A percentile compares a stretch with the other conserved stretches of the same genome.
These are phyloP conservation scores for Brassica rapa DNA, from an alignment of 345 rosid genomes.

Conservation along the genomic window DNA sequence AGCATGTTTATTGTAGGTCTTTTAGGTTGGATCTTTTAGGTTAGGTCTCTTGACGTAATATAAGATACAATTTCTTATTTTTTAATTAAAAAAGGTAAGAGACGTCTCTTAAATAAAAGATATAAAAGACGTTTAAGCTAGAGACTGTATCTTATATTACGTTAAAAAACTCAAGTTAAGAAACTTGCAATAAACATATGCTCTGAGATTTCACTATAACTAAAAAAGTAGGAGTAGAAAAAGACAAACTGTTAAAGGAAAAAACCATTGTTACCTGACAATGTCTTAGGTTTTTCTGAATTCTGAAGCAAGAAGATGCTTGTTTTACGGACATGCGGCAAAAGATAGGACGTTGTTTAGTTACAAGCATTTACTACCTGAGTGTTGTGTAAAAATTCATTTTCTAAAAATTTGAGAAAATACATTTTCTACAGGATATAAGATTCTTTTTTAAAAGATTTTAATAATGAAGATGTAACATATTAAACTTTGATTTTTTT, in stretches of 20 bases:
- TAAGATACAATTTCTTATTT: too few relatives aligned
- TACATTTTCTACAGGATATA: background rate
- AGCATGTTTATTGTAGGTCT: too few relatives aligned
- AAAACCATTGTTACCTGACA: conserved; percentile 3
- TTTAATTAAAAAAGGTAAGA: too few relatives aligned
- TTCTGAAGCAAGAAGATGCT: conserved; percentile 7
- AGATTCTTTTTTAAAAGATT: background rate
- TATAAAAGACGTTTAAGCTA: too few relatives aligned
- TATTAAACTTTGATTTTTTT: too few relatives aligned
- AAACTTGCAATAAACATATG: too few relatives aligned
- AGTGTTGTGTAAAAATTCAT: background rate
- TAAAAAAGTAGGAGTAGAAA: background rate
- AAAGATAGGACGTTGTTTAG: conserved; percentile 7
- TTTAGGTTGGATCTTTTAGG: too few relatives aligned
- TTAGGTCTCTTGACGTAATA: too few relatives aligned
- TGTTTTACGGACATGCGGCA: background rate
- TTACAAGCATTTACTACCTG: conserved; percentile 15
- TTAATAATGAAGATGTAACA: background rate
- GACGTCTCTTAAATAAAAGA: too few relatives aligned
- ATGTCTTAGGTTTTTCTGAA: conserved; percentile 1
- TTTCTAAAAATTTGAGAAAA: background rate
- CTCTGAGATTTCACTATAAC: background rate
- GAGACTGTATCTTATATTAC: too few relatives aligned
- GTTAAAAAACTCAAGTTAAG: too few relatives aligned
- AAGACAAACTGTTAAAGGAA: background rate